phyloP scores from a whole-genome alignment of 2,329 filamentous ascomycete species.

The Phaeosphaeria sp. region DNA sequence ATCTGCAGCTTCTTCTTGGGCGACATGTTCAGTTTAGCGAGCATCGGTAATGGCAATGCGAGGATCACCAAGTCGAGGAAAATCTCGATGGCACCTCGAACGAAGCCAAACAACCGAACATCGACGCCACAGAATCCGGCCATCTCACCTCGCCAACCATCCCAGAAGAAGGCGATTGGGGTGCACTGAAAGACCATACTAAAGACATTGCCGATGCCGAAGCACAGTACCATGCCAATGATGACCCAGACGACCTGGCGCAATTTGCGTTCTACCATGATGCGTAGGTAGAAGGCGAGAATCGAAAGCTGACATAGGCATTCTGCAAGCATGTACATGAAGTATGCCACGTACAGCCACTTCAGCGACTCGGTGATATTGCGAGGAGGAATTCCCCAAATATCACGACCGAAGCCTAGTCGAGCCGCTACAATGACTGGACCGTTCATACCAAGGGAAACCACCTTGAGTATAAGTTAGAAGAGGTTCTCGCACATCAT shows the following conservation, averaged over 20 bases:
- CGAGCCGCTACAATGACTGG: slow-evolving; percentile 34
- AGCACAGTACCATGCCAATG: slow-evolving; percentile 25
- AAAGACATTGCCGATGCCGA: slow-evolving; percentile 33
- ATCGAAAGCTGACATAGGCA: slow-evolving; percentile 39
- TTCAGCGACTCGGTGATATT: slow-evolving; percentile 36
- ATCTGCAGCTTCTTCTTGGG: slow-evolving; percentile 34
- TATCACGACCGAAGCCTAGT: slow-evolving; percentile 38
- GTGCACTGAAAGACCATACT: slow-evolving; percentile 47
- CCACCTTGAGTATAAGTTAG: slow-evolving; percentile 14
- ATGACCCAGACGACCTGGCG: slow-evolving; percentile 27
- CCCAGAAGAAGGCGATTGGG: slow-evolving; percentile 49
- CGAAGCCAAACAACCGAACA: slow-evolving; percentile 48
- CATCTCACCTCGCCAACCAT: slow-evolving; percentile 48
- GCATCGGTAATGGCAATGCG: slow-evolving; percentile 29
- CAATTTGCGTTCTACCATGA: slow-evolving; percentile 28
- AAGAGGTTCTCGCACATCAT: not conserved
- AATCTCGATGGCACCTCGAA: slow-evolving; percentile 39
- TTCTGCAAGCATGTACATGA: slow-evolving; percentile 37
- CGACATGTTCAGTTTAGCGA: slow-evolving; percentile 31
- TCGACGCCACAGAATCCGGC: slow-evolving; percentile 44
- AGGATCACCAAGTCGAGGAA: slow-evolving; percentile 33
- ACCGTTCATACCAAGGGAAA: slow-evolving; percentile 32
- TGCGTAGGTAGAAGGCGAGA: slow-evolving; percentile 41
- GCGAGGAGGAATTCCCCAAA: slow-evolving; percentile 36
- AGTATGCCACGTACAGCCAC: slow-evolving; percentile 39